Evolutionary conservation across 2,329 filamentous ascomycete genomes (phyloP).

Genomic region (Mollisia scopiformis): DNA sequence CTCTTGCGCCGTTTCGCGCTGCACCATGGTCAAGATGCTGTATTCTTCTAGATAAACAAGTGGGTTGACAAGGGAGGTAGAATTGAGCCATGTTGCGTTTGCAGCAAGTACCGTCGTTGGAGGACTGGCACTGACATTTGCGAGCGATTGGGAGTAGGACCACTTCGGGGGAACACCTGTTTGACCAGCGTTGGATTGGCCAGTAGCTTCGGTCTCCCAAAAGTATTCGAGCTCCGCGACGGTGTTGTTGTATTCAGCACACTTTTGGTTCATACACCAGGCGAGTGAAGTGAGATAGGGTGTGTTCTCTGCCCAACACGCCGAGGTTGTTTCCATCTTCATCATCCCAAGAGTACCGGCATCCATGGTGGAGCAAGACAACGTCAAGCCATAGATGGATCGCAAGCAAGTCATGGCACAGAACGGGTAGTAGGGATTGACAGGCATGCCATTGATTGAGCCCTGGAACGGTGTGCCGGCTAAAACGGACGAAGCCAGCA

Average conservation of each 20-base stretch:
- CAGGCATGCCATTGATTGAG: not conserved
- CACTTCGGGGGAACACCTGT: slow-evolving; percentile 7
- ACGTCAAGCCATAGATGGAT: not conserved
- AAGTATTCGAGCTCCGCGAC: slow-evolving; percentile 22
- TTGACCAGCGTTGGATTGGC: slow-evolving; percentile 7
- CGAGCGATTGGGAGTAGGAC: not conserved
- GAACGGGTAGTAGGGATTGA: not conserved
- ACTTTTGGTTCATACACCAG: slow-evolving; percentile 24
- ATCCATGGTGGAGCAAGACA: not conserved
- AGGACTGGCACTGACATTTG: not conserved
- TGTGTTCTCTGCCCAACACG: slow-evolving; percentile 18
- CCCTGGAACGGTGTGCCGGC: no score
- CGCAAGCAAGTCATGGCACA: not conserved
- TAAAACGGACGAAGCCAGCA: not conserved
- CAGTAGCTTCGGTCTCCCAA: slow-evolving; percentile 21
- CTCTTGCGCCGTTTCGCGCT: not conserved
- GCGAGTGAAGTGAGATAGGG: slow-evolving; percentile 23
- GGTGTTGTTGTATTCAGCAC: slow-evolving; percentile 16
- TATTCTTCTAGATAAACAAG: not conserved
- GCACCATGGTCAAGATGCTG: not conserved
- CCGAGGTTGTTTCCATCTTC: slow-evolving; percentile 14
- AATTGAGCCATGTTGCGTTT: not conserved
- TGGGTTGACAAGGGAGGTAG: not conserved
- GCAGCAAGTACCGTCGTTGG: not conserved
- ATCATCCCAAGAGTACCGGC: not conserved